Percentiles rank a stretch among this genome's conserved stretches.
Evolutionary conservation across 1,139 yeast genomes (phyloP).

Genomic region (Suhomyces anneliseae): DNA sequence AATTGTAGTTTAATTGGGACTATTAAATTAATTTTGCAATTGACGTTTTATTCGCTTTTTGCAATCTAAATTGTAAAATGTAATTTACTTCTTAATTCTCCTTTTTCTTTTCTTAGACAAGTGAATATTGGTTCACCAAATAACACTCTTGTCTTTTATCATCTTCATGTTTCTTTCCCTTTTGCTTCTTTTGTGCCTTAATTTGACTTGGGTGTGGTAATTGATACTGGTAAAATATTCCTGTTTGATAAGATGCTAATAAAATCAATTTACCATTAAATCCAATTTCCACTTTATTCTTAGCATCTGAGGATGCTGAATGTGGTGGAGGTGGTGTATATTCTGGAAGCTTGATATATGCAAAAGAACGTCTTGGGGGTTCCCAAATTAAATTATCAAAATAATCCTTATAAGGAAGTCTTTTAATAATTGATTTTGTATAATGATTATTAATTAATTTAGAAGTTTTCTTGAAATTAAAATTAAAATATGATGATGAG

Average conservation of each 20-base stretch:
- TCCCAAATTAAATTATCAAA: slow-evolving; percentile 46
- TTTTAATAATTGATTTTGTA: slow-evolving; percentile 40
- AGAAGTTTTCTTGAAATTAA: slow-evolving; percentile 19
- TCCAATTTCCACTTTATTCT: slow-evolving; percentile 37
- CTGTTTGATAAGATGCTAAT: slow-evolving; percentile 42
- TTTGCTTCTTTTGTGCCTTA: slow-evolving; percentile 1
- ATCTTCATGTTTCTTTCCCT: slow-evolving; percentile 13
- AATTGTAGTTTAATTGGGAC: no score
- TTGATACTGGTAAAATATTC: slow-evolving; percentile 42
- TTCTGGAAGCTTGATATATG: slow-evolving; percentile 42
- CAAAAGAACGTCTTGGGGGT: slow-evolving; percentile 47
- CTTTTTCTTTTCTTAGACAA: slow-evolving; percentile 10
- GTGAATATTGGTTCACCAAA: slow-evolving; percentile 26
- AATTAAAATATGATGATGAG: slow-evolving; percentile 18
- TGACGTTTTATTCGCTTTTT: no score
- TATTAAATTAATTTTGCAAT: no score
- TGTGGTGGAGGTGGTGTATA: slow-evolving; percentile 19
- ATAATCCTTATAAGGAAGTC: slow-evolving; percentile 44
- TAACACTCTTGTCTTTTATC: slow-evolving; percentile 34
- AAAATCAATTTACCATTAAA: slow-evolving; percentile 35
- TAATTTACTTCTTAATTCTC: no score
- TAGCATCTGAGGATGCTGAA: slow-evolving; percentile 6
- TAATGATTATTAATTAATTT: slow-evolving; percentile 35
- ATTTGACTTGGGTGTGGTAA: slow-evolving; percentile 22
- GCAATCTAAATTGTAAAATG: no score